Evolutionary conservation across 371 early-diverging fungal species (phyloP).

Genomic region (Actinomortierella wolfii): DNA sequence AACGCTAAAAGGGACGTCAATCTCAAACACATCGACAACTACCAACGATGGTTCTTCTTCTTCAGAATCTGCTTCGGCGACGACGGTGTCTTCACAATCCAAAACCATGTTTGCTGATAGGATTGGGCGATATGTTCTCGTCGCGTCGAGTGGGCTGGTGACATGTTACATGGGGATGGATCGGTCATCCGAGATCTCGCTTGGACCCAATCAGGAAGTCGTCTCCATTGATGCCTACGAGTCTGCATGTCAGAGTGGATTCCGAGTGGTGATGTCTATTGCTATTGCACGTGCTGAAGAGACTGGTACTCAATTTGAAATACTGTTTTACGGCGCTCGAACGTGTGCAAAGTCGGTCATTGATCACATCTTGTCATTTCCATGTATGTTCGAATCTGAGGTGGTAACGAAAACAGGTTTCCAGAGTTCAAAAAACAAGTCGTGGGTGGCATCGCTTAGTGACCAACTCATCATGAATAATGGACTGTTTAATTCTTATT

Average conservation of each 20-base stretch:
- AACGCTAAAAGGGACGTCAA: background rate
- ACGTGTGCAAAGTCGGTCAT: slow-evolving; percentile 25
- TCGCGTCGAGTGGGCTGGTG: slow-evolving; percentile 25
- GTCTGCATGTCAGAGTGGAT: slow-evolving; percentile 33
- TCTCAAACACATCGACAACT: background rate
- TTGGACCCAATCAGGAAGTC: slow-evolving; percentile 22
- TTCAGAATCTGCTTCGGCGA: background rate
- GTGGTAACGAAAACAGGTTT: background rate
- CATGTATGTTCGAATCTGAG: slow-evolving; percentile 10
- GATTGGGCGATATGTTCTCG: slow-evolving; percentile 30
- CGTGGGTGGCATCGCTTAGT: background rate
- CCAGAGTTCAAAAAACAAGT: background rate
- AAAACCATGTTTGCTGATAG: slow-evolving; percentile 14
- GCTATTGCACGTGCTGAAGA: slow-evolving; percentile 36
- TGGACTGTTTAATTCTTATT: background rate
- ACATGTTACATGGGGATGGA: slow-evolving; percentile 29
- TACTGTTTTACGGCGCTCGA: slow-evolving; percentile 32
- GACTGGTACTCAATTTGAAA: slow-evolving; percentile 26
- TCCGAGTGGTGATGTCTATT: slow-evolving; percentile 22
- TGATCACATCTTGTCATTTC: slow-evolving; percentile 24
- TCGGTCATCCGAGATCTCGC: slow-evolving; percentile 27
- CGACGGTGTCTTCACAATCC: background rate
- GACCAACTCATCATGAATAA: background rate
- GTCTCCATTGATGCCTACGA: slow-evolving; percentile 42
- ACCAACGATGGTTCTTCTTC: background rate